Base-by-base conservation (phyloP, 108 stramenopile species). In the Nitzschia palea region DNA sequence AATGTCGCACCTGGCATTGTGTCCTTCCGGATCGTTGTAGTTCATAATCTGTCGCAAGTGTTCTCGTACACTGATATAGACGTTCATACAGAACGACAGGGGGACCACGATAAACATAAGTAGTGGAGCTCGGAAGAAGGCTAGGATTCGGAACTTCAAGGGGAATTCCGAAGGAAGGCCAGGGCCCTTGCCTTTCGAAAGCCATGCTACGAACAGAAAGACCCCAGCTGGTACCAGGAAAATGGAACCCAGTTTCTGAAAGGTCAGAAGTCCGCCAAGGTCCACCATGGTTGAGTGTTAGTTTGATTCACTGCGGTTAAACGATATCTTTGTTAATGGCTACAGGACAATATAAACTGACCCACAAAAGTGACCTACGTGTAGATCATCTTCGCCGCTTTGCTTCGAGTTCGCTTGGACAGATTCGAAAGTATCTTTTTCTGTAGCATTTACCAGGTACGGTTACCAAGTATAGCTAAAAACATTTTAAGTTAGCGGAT, bases 81-180 rank as follows among this genome's bases (percentile, higher is more conserved):
- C 27, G 8, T 34, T 17, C 26, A 6, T 5, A 10, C 4, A 4
- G 29, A 23, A 56, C 6, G 32, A 34, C 32, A 56, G 22, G 6
- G 55, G 55, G 15, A 56, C 27, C 10, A 56, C 55, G 22, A 56
- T 56, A n/a, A 56, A 56, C 55, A 56, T 34, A 4, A 56, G 55
- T 4, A 56, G 30, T 4, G 55, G 55, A 4, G 55, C 29, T 31
- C 55, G 55, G 8, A 56, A 5, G 32, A n/a, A 56, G 10, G 55
- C 55, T 10, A 56, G 55, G 14, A 56, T 14, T 4, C 55, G 55
- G 55, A 56, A 56, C 26, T 56, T 8, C n/a, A 31, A 20, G 12
- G 55, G 27, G 26, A 56, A 56, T 4, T 56, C 55, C 26, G 23
- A 28, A 4, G 32, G 17, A 4, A 56, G 27, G 5, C 27, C 26